Evolutionary conservation across 139 green algal genomes (phyloP).

Genomic region (Tetradesmus obliquus): DNA sequence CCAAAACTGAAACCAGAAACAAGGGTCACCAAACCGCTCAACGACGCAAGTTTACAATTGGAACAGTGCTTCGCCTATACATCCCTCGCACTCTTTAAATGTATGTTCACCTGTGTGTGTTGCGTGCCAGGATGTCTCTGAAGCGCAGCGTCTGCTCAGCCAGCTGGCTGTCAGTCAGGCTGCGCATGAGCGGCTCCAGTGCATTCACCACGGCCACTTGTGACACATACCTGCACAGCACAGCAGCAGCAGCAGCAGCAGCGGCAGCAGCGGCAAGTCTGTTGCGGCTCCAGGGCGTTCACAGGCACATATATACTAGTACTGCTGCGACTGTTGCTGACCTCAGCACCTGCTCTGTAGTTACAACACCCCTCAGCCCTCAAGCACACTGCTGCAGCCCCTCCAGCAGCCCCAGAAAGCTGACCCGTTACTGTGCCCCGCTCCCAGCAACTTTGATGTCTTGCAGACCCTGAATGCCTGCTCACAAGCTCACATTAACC

Average conservation of each 20-base stretch:
- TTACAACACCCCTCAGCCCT: too few relatives aligned
- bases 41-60: too few relatives aligned
- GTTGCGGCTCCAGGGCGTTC: neutral
- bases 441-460: too few relatives aligned
- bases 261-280: neutral
- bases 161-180: conserved; percentile 86
- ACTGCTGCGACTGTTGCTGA: neutral
- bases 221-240: conserved; percentile 46
- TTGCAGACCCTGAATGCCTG: too few relatives aligned
- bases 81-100: too few relatives aligned
- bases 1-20: too few relatives aligned
- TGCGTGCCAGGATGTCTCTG: conserved; percentile 34
- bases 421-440: too few relatives aligned
- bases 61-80: too few relatives aligned
- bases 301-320: neutral
- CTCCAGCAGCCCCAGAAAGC: too few relatives aligned
- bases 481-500: too few relatives aligned
- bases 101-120: neutral
- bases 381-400: too few relatives aligned
- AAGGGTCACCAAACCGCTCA: too few relatives aligned
- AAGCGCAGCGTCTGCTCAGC: conserved; percentile 75
- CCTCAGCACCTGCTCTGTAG: neutral
- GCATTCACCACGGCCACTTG: conserved; percentile 86
- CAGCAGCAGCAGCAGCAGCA: neutral
- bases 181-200: conserved; percentile 80